Conservation (phyloP, 768 basidiomycete genomes). For the Psilocybe cyanescens region DNA sequence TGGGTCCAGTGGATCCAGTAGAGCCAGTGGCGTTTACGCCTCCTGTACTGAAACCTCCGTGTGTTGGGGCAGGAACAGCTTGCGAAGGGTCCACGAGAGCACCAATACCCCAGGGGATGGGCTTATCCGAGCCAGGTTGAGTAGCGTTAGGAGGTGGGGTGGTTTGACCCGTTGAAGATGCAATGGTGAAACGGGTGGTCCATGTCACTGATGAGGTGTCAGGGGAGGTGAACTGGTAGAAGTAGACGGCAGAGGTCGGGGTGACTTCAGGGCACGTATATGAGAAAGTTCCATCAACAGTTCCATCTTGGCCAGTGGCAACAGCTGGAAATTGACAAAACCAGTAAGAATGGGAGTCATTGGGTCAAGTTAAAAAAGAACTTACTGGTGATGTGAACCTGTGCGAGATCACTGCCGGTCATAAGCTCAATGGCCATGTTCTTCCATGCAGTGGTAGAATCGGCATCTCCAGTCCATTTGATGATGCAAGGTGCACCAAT, state of each 20-base stretch:
- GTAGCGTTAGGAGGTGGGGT: conserved; percentile 52
- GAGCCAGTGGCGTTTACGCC: conserved; percentile 7
- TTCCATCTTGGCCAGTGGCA: conserved; percentile 65
- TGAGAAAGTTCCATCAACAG: conserved; percentile 48
- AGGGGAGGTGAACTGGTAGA: conserved; percentile 73
- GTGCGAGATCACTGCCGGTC: conserved; percentile 74
- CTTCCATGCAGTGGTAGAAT: conserved; percentile 63
- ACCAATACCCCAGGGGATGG: conserved; percentile 73
- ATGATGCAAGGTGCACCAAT: conserved; percentile 59
- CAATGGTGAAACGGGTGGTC: conserved; percentile 82
- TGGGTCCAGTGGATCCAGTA: conserved; percentile 6
- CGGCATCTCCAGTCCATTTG: conserved; percentile 59
- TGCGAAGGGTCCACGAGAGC: conserved; percentile 49
- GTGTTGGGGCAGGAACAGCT: conserved; percentile 41
- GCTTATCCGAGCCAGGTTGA: conserved; percentile 54
- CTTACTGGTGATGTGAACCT: conserved; percentile 72
- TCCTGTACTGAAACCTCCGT: not conserved
- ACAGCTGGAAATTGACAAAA: conserved; percentile 51
- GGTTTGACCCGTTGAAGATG: conserved; percentile 47
- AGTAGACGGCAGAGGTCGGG: conserved; percentile 72
- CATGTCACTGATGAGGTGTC: conserved; percentile 48
- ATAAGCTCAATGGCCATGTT: conserved; percentile 78
- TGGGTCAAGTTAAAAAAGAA: conserved; percentile 10
- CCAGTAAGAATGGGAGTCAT: not conserved
- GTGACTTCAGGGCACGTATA: conserved; percentile 73